These are phyloP conservation scores for Pythium rishiriense DNA, from an alignment of 352 stramenopile genomes.

Conservation along the genomic window DNA sequence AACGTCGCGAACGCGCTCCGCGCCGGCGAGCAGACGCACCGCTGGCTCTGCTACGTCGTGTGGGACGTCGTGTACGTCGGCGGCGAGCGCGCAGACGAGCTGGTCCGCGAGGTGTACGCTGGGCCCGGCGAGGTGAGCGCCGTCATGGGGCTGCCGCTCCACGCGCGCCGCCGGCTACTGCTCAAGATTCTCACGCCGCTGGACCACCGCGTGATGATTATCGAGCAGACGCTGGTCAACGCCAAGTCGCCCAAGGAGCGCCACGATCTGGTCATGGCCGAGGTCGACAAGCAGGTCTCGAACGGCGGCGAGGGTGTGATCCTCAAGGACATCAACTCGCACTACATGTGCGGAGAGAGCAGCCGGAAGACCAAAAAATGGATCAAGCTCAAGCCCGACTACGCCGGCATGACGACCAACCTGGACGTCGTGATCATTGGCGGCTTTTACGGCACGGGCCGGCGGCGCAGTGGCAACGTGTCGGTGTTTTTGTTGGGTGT, in stretches of 20 bases:
- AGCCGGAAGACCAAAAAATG: constrained; percentile 79
- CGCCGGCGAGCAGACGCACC: constrained; percentile 51
- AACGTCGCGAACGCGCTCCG: constrained; percentile 68
- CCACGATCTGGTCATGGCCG: constrained; percentile 80
- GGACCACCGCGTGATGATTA: constrained; percentile 75
- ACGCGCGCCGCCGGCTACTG: constrained; percentile 58
- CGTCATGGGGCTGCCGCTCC: constrained; percentile 76
- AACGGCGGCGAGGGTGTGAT: constrained; percentile 85
- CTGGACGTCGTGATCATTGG: constrained; percentile 81
- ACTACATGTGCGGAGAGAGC: constrained; percentile 87
- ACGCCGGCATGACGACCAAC: constrained; percentile 83
- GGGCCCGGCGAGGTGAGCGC: constrained; percentile 53
- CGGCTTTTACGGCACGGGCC: constrained; percentile 76
- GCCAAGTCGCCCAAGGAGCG: constrained; percentile 70
- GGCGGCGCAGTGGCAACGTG: constrained; percentile 74
- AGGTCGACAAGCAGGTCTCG: constrained; percentile 67
- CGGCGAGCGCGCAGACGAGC: constrained; percentile 41
- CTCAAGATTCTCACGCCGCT: constrained; percentile 65
- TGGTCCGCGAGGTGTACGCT: constrained; percentile 68
- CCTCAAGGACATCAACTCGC: constrained; percentile 83
- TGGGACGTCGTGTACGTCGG: constrained; percentile 84
- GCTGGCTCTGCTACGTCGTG: constrained; percentile 84
- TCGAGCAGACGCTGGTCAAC: constrained; percentile 82
- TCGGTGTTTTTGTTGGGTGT: constrained; percentile 83
- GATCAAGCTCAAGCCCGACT: constrained; percentile 89